Base-by-base conservation (phyloP, 495 filamentous ascomycete genomes). In the Podospora fimiseda region DNA sequence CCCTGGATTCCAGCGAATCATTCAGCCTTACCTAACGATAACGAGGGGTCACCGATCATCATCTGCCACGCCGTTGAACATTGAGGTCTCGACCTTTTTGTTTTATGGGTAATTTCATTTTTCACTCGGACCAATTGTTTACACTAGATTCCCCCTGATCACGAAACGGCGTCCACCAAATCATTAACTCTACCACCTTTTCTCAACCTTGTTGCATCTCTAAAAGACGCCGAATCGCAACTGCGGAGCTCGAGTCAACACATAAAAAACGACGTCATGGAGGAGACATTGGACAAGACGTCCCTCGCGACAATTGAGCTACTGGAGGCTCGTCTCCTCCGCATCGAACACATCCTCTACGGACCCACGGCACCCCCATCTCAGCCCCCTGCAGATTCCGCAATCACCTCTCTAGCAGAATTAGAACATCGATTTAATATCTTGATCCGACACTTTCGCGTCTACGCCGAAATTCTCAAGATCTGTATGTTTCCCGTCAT, bases 321-420 rank as follows among this genome's bases (percentile, higher is more conserved):
- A 45, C 84, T 96, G 3, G 85, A 91, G 59, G 72, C 73, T n/a
- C 86, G 90, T 36, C 76, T 96, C 27, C 74, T 76, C 43, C 79
- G 86, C 21, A 72, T 94, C 43, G 83, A 89, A 55, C 91, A 86
- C 67, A 74, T 86, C 24, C 74, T 96, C 43, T 81, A 81, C 56
- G 89, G 89, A 2, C 54, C 64, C 16, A 57, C 65, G 0, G 36
- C 58, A 63, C 72, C 62, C 22, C 58, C 60, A 36, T 66, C 66
- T 13, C 53, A 57, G 27, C 57, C 64, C 67, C 74, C 77, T 59
- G 65, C 56, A 57, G 67, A 56, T 39, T 69, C 68, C 53, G 77
- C 67, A 0, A 69, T 74, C 13, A 68, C 74, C 22, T 80, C 83
- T 11, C 74, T 96, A 8, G 74, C 74, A 20, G 73, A 74, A 14